Evolutionary conservation across 148 eudicot species (phyloP), one percentile per base, ranked within the genome.

Genomic region (Spergularia marina): DNA sequence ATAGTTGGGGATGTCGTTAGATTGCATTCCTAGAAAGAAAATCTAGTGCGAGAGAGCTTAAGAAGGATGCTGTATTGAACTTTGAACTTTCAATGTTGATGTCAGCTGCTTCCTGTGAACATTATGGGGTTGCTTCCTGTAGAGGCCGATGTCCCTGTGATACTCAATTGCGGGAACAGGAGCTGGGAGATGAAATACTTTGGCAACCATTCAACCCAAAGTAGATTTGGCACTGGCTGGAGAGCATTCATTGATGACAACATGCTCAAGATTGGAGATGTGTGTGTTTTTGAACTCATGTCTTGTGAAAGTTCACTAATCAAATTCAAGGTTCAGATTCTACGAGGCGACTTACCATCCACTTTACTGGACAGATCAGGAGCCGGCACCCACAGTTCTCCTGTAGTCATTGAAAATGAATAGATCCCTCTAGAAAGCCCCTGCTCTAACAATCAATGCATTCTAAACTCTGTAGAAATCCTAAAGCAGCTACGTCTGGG

Each of bases 291-390:
- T 66, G 87, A 86, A 77, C 75, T 81, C 59, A 55, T 77, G 77
- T 81, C 82, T 11, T 30, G 10, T 57, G 77, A 41, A 41, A 12
- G 11, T 12, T 8, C 14, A 7, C 2, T 20, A 10, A 13, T 84
- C 70, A 73, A 71, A 69, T 79, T 84, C 59, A 82, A 72, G 66
- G 88, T 87, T 78, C 86, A 81, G 71, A 74, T 87, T 58, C 81
- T 83, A 44, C 80, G 86, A 63, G 80, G 82, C 41, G 81, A 73
- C 36, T 51, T 82, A 20, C 86, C 87, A 49, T 20, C 74, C n/a
- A 74, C 65, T 44, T 71, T 84, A 70, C 53, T 56, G 7, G 53
- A 62, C 13, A 60, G 54, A 30, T 2, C 4, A 14, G 13, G 11
- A 41, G 59, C 23, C 21, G 83, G 74, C 3, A 52, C 68, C 61